Conservation (phyloP, 306 rosid species). For the Aeschynomene evenia region DNA sequence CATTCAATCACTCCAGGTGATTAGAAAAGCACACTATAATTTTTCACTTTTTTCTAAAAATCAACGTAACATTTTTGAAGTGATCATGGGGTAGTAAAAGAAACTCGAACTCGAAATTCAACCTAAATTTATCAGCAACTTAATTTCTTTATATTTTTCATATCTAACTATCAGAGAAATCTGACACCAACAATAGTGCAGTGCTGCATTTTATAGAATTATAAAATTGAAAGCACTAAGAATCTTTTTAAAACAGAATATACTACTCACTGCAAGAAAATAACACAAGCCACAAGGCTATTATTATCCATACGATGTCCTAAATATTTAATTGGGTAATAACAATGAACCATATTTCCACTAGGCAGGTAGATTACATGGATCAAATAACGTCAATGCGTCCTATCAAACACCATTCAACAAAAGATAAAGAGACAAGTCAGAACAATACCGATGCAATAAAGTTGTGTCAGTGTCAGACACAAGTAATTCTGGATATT, state of each 20-base stretch:
- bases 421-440: slow-evolving; percentile 6
- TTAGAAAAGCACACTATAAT: slow-evolving; percentile 20
- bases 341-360: background rate
- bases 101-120: slow-evolving; percentile 11
- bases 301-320: background rate
- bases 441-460: slow-evolving; percentile 60
- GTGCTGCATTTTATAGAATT: background rate
- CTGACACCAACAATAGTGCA: slow-evolving; percentile 9
- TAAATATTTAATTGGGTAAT: background rate
- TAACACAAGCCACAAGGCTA: slow-evolving; percentile 8
- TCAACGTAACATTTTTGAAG: background rate
- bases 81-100: slow-evolving; percentile 11
- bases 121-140: background rate
- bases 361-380: background rate
- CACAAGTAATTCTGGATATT: slow-evolving; percentile 82
- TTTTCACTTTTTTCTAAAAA: slow-evolving; percentile 5
- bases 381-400: background rate
- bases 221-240: slow-evolving; percentile 11
- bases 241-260: slow-evolving; percentile 1
- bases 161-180: slow-evolving; percentile 16
- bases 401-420: background rate
- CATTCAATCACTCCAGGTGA: background rate
- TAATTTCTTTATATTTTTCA: slow-evolving; percentile 15
- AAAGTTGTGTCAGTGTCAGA: slow-evolving; percentile 62
- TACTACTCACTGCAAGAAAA: slow-evolving; percentile 6